Evolutionary conservation across 1,284 basidiomycete species (phyloP), one percentile per base, ranked within the genome.

Genomic region (Cutaneotrichosporon sp.): DNA sequence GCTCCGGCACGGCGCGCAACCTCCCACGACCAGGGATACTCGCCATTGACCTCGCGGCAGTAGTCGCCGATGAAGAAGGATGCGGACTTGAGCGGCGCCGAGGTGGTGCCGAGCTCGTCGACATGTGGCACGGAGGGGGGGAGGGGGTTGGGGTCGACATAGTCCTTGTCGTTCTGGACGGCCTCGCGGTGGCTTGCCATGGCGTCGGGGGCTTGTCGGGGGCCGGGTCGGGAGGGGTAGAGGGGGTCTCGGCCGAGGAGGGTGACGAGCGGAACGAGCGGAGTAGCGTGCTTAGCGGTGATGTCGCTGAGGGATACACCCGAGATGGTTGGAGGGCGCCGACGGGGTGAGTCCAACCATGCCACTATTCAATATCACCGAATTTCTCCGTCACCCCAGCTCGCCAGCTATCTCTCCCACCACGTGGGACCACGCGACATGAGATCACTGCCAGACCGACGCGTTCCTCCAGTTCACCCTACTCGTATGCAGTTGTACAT

Each of bases 11-110:
- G 18, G n/a, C 16, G 13, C 47, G 27, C 13, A n/a, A 50, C 27
- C 25, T 24, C 45, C 11, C 22, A 3, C 1, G 18, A 3, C 25
- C 45, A 13, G 20, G 4, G 52, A 58, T 59, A 84, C 89, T 67
- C 72, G 95, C 95, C 97, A 82, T 97, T 98, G 83, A 89, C 95
- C 64, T 93, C 91, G 82, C 93, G 92, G 86, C 95, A 99, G 79
- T 92, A 87, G 56, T 91, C 88, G 38, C 94, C 97, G 77, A 99
- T 89, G 83, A 98, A 98, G 86, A 98, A 99, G 14, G 92, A 89
- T 4, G 95, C 94, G 69, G 90, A 92, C 84, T 99, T 98, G 72
- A 99, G 83, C 5, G 97, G 97, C 58, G 89, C 97, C 68, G 92
- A 97, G 2, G 93, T 94, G 51, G 84, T 85, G 58, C 95, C 97